These are phyloP conservation scores for Globisporangium rhizosaccharum DNA, from an alignment of 352 stramenopile genomes.

Conservation along the genomic window DNA sequence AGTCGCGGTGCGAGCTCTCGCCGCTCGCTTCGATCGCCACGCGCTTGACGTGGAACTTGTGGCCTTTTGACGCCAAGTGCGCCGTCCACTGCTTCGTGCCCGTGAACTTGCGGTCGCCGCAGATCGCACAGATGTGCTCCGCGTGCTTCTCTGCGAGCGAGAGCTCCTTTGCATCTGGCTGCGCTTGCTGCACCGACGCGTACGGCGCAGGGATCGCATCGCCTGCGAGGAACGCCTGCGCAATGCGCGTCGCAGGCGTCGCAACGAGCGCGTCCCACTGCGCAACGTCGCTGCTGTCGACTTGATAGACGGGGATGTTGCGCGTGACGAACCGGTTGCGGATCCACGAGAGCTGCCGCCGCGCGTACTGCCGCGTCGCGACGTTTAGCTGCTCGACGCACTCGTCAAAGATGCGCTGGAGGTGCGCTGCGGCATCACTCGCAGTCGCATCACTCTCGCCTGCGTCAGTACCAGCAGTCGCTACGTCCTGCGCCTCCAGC, in stretches of 20 bases:
- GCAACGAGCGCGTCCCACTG: conserved; percentile 55
- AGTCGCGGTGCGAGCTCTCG: neutral
- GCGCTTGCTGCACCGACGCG: conserved; percentile 40
- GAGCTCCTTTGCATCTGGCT: conserved; percentile 35
- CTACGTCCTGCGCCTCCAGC: conserved; percentile 27
- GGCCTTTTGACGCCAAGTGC: conserved; percentile 75
- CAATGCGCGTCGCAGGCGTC: conserved; percentile 59
- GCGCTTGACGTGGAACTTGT: conserved; percentile 77
- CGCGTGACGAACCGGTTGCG: conserved; percentile 81
- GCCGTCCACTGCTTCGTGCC: conserved; percentile 63
- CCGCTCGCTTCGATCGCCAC: conserved; percentile 44
- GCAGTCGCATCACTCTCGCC: neutral
- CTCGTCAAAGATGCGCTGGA: conserved; percentile 40
- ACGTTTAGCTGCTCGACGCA: conserved; percentile 79
- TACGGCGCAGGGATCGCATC: conserved; percentile 21
- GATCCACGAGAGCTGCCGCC: conserved; percentile 85
- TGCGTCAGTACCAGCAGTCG: neutral
- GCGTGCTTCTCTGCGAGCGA: conserved; percentile 54
- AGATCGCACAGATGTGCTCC: conserved; percentile 56
- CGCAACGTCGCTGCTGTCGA: conserved; percentile 74
- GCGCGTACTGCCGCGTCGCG: conserved; percentile 81
- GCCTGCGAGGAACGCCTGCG: conserved; percentile 40
- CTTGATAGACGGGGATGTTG: conserved; percentile 80
- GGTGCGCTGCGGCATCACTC: conserved; percentile 16
- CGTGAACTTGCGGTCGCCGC: conserved; percentile 58